Evolutionary conservation across 768 basidiomycete genomes (phyloP).

Genomic region (Pleurotus giganteus): DNA sequence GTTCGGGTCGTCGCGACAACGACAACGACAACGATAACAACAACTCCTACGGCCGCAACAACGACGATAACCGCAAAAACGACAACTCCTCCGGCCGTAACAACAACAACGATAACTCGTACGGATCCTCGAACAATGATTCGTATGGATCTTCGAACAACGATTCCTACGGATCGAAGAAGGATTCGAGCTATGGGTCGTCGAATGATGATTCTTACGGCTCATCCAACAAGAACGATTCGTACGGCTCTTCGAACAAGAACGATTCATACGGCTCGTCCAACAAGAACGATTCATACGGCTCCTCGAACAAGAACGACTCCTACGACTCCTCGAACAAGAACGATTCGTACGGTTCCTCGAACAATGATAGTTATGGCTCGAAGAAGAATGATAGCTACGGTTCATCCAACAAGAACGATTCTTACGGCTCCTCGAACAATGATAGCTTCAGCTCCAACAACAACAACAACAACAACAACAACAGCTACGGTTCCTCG

Average conservation of each 20-base stretch:
- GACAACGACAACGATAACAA: slow-evolving; percentile 1
- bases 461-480: slow-evolving; percentile 15
- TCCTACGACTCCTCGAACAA: not conserved
- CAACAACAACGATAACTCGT: slow-evolving; percentile 19
- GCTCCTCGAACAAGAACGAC: not conserved
- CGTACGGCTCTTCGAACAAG: not conserved
- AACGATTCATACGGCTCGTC: not conserved
- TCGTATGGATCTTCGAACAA: slow-evolving; percentile 15
- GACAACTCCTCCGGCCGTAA: slow-evolving; percentile 9
- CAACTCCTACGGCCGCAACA: not conserved
- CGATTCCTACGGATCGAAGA: not conserved
- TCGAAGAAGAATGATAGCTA: not conserved
- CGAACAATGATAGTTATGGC: not conserved
- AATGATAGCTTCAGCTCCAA: slow-evolving; percentile 11
- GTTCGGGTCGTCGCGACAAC: not conserved
- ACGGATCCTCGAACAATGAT: slow-evolving; percentile 25
- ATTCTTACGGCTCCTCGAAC: slow-evolving; percentile 20
- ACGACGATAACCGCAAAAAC: slow-evolving; percentile 14
- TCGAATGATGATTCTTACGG: not conserved
- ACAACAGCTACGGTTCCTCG: slow-evolving; percentile 25
- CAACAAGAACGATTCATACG: not conserved
- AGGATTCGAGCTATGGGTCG: too few relatives aligned
- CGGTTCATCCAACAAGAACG: slow-evolving; percentile 7
- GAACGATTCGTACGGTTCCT: not conserved
- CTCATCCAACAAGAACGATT: not conserved